Conservation (phyloP, 2,329 filamentous ascomycete genomes). For the Sporothrix protearum region DNA sequence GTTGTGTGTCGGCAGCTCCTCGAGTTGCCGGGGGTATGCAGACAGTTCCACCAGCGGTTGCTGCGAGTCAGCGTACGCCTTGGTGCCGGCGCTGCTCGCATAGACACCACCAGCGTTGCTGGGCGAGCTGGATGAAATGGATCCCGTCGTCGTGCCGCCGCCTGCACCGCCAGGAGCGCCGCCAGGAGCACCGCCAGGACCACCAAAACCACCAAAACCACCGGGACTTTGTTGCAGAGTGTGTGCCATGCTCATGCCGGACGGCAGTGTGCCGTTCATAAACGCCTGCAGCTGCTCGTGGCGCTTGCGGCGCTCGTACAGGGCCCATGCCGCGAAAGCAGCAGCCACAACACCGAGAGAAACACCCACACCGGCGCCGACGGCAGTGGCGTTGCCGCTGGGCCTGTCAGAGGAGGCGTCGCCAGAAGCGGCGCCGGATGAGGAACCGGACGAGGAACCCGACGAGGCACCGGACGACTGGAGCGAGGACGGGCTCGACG, state of each 20-base stretch:
- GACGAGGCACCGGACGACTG: not conserved
- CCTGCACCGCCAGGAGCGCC: not conserved
- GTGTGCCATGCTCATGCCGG: constrained; percentile 5
- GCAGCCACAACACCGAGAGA: constrained; percentile 22
- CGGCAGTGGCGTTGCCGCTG: constrained; percentile 8
- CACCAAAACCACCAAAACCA: not conserved
- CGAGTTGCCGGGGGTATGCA: constrained; percentile 8
- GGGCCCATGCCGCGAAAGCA: constrained; percentile 22
- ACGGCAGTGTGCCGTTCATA: not conserved
- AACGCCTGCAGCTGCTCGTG: constrained; percentile 15
- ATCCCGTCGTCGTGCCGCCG: not conserved
- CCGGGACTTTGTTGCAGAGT: not conserved
- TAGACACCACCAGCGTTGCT: not conserved
- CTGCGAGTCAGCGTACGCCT: not conserved
- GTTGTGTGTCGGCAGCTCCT: constrained; percentile 11
- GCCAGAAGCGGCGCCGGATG: not conserved
- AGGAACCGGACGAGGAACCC: not conserved
- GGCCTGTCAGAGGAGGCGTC: not conserved
- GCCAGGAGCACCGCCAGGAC: not conserved
- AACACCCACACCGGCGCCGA: constrained; percentile 26
- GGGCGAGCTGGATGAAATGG: not conserved
- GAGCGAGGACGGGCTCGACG: not conserved
- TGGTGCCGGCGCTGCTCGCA: not conserved
- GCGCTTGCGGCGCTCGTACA: constrained; percentile 24
- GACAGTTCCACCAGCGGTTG: constrained; percentile 19